phyloP scores from a whole-genome alignment of 148 eudicot genomes.

The Fallopia convolvulus region DNA sequence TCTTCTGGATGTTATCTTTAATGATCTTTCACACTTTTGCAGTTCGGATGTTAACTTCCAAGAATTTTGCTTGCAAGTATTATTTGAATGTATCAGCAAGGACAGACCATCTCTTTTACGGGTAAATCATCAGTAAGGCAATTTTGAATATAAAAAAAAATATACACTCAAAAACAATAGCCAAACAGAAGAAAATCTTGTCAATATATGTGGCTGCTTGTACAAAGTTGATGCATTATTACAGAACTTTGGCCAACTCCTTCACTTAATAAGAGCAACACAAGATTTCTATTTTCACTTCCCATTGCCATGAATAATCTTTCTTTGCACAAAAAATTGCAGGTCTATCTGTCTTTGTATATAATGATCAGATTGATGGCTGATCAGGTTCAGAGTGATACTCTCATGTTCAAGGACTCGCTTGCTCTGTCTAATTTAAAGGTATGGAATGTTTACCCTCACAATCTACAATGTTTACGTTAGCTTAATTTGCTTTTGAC shows the following conservation, averaged over 20 bases:
- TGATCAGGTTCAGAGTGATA: constrained; percentile 44
- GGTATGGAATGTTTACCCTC: constrained; percentile 31
- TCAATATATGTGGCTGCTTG: constrained; percentile 3
- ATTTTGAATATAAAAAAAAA: neutral
- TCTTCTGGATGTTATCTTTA: neutral
- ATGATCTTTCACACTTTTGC: constrained; percentile 15
- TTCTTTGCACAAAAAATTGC: constrained; percentile 19
- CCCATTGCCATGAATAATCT: neutral
- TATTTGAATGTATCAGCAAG: constrained; percentile 95
- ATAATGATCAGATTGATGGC: constrained; percentile 59
- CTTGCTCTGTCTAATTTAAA: constrained; percentile 61
- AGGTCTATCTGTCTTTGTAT: constrained; percentile 86
- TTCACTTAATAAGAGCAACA: neutral
- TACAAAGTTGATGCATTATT: neutral
- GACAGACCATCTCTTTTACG: constrained; percentile 92
- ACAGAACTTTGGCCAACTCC: neutral
- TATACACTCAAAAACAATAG: neutral
- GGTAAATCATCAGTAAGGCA: constrained; percentile 26
- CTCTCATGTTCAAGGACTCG: constrained; percentile 35
- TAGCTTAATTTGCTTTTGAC: neutral
- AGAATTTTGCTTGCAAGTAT: constrained; percentile 91
- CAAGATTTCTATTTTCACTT: neutral
- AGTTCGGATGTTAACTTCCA: constrained; percentile 79
- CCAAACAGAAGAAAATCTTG: neutral
- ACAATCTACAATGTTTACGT: neutral